Percentiles rank a stretch among this genome's conserved stretches.
phyloP scores from a whole-genome alignment of 2,329 filamentous ascomycete genomes.

The Teratosphaeria viscida region DNA sequence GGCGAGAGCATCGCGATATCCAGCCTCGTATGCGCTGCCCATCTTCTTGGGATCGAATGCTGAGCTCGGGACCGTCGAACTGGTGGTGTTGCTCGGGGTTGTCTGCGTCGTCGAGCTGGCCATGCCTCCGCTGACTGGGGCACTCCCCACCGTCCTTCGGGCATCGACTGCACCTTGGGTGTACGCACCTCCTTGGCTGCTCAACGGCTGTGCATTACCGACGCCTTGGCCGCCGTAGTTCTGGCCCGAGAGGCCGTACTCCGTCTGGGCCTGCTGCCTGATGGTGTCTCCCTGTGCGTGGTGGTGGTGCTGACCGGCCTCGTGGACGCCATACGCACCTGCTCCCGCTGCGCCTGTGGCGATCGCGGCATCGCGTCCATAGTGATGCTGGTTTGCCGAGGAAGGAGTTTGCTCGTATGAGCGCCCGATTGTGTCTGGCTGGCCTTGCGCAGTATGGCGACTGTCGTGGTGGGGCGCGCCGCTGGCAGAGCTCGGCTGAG shows the following conservation, averaged over 20 bases:
- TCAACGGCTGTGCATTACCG: background rate
- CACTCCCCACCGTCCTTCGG: background rate
- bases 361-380: slow-evolving; percentile 17
- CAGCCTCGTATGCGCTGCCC: slow-evolving; percentile 8
- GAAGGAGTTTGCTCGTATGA: background rate
- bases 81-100: slow-evolving; percentile 17
- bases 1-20: slow-evolving; percentile 6
- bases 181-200: background rate
- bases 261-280: background rate
- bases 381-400: slow-evolving; percentile 10
- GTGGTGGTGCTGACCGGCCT: slow-evolving; percentile 11
- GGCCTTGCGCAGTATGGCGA: background rate
- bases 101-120: slow-evolving; percentile 7
- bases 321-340: slow-evolving; percentile 14
- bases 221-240: background rate
- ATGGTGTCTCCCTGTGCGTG: background rate
- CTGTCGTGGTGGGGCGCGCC: background rate
- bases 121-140: background rate
- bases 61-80: background rate
- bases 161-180: background rate
- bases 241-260: background rate
- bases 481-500: background rate
- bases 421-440: background rate
- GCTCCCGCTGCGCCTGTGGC: slow-evolving; percentile 14
- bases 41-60: background rate